Conservation (phyloP, 73 alveolate species). For the Paramecium tetraurelia region DNA sequence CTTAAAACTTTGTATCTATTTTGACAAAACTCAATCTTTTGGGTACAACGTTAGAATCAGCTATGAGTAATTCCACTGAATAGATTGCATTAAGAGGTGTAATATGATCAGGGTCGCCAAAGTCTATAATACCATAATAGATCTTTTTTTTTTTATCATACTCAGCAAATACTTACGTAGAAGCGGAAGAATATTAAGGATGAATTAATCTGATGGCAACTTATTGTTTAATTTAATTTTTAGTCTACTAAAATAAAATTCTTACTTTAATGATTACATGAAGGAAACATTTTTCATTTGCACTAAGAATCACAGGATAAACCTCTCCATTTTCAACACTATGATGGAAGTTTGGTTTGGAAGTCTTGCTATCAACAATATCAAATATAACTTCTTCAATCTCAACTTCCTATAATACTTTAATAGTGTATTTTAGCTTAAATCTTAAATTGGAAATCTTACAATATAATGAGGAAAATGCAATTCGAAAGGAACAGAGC, state of each 20-base stretch:
- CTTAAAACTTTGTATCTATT: slow-evolving; percentile 14
- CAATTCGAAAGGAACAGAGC: background rate
- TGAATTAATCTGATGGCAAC: slow-evolving; percentile 12
- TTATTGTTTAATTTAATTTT: background rate
- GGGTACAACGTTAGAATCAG: background rate
- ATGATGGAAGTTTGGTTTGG: background rate
- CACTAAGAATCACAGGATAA: background rate
- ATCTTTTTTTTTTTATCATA: background rate
- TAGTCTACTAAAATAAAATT: background rate
- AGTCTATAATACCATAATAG: slow-evolving; percentile 44
- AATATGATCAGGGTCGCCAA: slow-evolving; percentile 44
- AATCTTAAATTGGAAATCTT: background rate
- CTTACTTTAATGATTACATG: slow-evolving; percentile 11
- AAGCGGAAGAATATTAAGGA: background rate
- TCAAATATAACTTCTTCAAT: slow-evolving; percentile 7
- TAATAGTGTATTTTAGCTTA: background rate
- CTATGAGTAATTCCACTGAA: background rate
- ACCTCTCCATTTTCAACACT: slow-evolving; percentile 19
- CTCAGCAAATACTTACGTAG: slow-evolving; percentile 30
- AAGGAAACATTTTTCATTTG: background rate
- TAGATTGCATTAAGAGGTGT: background rate
- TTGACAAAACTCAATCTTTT: slow-evolving; percentile 26
- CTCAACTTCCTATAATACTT: background rate
- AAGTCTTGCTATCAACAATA: slow-evolving; percentile 2
- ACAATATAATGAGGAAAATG: background rate